phyloP scores from a whole-genome alignment of 352 stramenopile genomes.

The Globisporangium carolinianum region DNA sequence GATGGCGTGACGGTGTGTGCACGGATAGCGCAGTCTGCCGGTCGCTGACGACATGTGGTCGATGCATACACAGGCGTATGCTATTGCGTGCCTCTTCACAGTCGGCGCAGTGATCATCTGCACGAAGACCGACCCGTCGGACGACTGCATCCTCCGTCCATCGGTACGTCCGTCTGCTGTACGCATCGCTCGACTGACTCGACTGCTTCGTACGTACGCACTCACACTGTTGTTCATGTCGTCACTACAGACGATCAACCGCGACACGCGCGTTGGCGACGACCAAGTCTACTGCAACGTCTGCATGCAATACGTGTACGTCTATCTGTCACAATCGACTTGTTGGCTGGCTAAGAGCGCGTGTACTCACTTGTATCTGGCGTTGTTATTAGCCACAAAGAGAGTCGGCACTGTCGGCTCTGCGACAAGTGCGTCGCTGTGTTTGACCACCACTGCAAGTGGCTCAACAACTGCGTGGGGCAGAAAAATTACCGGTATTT shows the following conservation, averaged over 20 bases:
- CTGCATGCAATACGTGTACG: constrained; percentile 85
- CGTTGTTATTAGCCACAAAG: constrained; percentile 51
- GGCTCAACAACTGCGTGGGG: constrained; percentile 95
- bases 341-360: too few relatives aligned
- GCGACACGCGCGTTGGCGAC: constrained; percentile 16
- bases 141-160: constrained; percentile 60
- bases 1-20: not conserved
- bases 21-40: too few relatives aligned
- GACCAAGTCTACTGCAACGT: constrained; percentile 85
- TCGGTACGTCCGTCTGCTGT: constrained; percentile 29
- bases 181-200: not conserved
- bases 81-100: constrained; percentile 38
- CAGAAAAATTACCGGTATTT: constrained; percentile 84
- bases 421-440: constrained; percentile 95
- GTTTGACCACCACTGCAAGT: constrained; percentile 98
- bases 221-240: not conserved
- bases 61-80: constrained; percentile 26
- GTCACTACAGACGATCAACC: constrained; percentile 7
- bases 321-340: constrained; percentile 1
- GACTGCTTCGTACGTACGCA: not conserved
- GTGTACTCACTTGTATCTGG: not conserved
- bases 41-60: not conserved
- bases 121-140: constrained; percentile 70
- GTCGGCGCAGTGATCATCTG: constrained; percentile 46
- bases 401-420: constrained; percentile 91